These are phyloP conservation scores for Pilatotrama ljubarskyi DNA, from an alignment of 768 basidiomycete genomes.

Conservation along the genomic window DNA sequence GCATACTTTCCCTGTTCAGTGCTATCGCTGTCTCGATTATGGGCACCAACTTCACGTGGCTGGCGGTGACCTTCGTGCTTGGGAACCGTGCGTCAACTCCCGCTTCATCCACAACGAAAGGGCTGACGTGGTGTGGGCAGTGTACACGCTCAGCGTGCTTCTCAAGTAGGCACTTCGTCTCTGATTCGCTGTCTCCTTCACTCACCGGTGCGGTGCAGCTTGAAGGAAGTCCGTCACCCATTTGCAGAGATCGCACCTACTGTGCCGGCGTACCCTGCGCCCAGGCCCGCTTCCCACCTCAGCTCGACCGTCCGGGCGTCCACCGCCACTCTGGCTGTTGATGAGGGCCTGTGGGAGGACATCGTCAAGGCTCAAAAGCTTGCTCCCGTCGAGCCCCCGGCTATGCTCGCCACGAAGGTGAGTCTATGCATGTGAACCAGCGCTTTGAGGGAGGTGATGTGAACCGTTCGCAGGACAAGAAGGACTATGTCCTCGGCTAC, in stretches of 20 bases:
- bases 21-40: conserved; percentile 1
- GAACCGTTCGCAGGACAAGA: background rate
- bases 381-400: background rate
- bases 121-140: background rate
- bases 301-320: conserved; percentile 6
- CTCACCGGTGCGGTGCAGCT: background rate
- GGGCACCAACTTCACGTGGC: conserved; percentile 1
- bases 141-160: conserved; percentile 18
- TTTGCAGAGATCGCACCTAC: background rate
- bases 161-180: background rate
- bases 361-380: background rate
- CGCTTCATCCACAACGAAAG: background rate
- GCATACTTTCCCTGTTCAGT: conserved; percentile 4
- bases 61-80: conserved; percentile 7
- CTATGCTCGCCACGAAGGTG: background rate
- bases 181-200: background rate
- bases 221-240: background rate
- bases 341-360: conserved; percentile 1
- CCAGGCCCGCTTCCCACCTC: background rate
- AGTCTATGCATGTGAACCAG: background rate
- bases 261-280: background rate
- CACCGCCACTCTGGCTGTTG: conserved; percentile 7
- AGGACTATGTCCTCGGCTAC: background rate
- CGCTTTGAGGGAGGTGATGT: background rate
- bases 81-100: conserved; percentile 9